A percentile compares a stretch with the other conserved stretches of the same genome.
These are phyloP conservation scores for Prototheca cutis DNA, from an alignment of 163 green algal genomes.

Conservation along the genomic window DNA sequence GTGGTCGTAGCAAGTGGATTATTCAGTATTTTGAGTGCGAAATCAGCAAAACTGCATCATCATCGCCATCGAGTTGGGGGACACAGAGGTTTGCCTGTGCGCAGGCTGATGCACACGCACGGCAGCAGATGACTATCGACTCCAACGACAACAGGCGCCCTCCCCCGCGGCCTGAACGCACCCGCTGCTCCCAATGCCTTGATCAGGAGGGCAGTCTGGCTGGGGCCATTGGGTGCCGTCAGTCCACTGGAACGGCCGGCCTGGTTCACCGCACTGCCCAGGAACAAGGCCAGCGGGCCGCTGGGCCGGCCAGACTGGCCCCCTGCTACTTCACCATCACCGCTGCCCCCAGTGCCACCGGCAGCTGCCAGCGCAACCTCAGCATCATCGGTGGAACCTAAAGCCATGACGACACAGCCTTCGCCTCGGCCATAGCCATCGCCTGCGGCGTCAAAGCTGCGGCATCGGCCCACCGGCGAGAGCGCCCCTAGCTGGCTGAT, in stretches of 20 bases:
- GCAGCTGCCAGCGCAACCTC: no score
- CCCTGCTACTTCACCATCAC: no score
- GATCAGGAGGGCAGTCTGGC: slow-evolving; percentile 44
- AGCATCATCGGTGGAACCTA: slow-evolving; percentile 14
- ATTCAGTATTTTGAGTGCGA: no score
- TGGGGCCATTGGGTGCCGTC: slow-evolving; percentile 70
- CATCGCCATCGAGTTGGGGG: no score
- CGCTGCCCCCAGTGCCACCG: no score
- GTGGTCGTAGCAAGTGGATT: no score
- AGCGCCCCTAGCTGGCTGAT: slow-evolving; percentile 36
- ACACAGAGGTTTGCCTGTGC: no score
- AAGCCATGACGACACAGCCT: slow-evolving; percentile 27
- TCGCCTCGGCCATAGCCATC: slow-evolving; percentile 53
- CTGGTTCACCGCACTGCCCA: slow-evolving; percentile 62
- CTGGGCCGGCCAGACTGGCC: no score
- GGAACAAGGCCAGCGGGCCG: slow-evolving; percentile 21
- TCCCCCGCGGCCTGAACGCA: slow-evolving; percentile 18
- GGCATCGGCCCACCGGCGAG: slow-evolving; percentile 34
- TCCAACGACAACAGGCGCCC: no score
- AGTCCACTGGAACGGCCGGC: slow-evolving; percentile 70
- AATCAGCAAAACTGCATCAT: no score
- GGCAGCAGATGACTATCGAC: no score
- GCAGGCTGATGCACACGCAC: no score
- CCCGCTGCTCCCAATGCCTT: slow-evolving; percentile 24
- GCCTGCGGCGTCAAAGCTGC: slow-evolving; percentile 37